Base-by-base conservation (phyloP, 208 protist genomes). In the Leishmania guyanensis region DNA sequence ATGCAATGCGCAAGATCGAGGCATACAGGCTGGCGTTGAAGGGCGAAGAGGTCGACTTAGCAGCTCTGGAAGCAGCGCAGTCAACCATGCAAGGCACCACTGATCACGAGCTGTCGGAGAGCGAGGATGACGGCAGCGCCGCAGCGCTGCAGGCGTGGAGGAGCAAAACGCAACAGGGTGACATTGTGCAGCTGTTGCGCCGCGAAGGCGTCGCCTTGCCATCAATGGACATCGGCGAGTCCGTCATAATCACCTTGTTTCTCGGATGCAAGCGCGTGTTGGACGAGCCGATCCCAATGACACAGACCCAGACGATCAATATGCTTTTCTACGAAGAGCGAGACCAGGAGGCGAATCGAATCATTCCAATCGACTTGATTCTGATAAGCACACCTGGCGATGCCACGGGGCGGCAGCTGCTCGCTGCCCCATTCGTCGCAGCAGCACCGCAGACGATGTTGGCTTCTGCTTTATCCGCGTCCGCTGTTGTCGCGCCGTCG, bases 361-460 rank as follows among this genome's bases (percentile, higher is more conserved):
- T 94, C 79, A 88, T 97, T 51, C 94, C 94, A 16, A 89, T 97
- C 17, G 92, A 95, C 80, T 88, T 97, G 62, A 94, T 92, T 50
- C 79, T 97, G 43, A 78, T 91, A 33, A 86, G 89, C 6, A 86
- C 86, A 26, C 90, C 95, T 22, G 90, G 85, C 26, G 91, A 95
- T 79, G 80, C 48, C 29, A 33, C 66, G 76, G 80, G 50, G 16
- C 78, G 60, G 17, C 53, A n/a, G 51, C 72, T 54, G 72, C 22
- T 62, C 5, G 51, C 51, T n/a, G 33, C 56, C n/a, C 74, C 74
- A 64, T 58, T 20, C 17, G 33, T 17, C 29, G 22, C n/a, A 51
- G 53, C 56, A n/a, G 29, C 56, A 62, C 36, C 72, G 48, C 72
- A 33, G 51, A 43, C 53, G 3, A 53, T 5, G 33, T 58, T 62